Conservation (phyloP, 192 early-diverging fungal genomes). For the Rhizoclosmatium sp. region DNA sequence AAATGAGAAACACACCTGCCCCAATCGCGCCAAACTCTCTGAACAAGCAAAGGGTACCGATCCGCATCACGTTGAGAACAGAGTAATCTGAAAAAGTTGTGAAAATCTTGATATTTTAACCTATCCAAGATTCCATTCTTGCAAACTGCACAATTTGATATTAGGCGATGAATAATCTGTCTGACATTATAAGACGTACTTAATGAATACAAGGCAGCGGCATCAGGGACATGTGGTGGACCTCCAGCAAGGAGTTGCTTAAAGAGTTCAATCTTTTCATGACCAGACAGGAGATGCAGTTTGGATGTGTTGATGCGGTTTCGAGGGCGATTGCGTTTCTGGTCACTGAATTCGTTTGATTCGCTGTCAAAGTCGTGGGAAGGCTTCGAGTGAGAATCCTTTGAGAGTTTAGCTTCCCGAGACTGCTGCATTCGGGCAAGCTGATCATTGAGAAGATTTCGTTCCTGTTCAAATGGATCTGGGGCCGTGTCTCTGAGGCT, state of each 20-base stretch:
- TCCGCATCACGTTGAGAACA: not conserved
- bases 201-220: not conserved
- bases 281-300: not conserved
- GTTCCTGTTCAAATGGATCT: slow-evolving; percentile 4
- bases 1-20: not conserved
- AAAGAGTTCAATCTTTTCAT: slow-evolving; percentile 11
- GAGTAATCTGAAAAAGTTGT: slow-evolving; percentile 14
- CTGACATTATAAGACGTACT: no score
- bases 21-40: slow-evolving; percentile 16
- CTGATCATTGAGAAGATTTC: not conserved
- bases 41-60: not conserved
- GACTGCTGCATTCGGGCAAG: slow-evolving; percentile 3
- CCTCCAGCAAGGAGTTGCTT: slow-evolving; percentile 14
- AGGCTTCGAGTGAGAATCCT: not conserved
- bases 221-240: not conserved
- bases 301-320: slow-evolving; percentile 9
- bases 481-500: slow-evolving; percentile 14
- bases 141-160: not conserved
- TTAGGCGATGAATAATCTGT: no score
- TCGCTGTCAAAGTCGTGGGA: not conserved
- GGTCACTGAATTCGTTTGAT: not conserved
- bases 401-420: not conserved
- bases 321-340: not conserved
- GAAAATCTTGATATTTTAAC: slow-evolving; percentile 1
- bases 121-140: slow-evolving; percentile 2